phyloP scores from a whole-genome alignment of 2,329 filamentous ascomycete genomes.

The Ophiocordyceps robertsii region DNA sequence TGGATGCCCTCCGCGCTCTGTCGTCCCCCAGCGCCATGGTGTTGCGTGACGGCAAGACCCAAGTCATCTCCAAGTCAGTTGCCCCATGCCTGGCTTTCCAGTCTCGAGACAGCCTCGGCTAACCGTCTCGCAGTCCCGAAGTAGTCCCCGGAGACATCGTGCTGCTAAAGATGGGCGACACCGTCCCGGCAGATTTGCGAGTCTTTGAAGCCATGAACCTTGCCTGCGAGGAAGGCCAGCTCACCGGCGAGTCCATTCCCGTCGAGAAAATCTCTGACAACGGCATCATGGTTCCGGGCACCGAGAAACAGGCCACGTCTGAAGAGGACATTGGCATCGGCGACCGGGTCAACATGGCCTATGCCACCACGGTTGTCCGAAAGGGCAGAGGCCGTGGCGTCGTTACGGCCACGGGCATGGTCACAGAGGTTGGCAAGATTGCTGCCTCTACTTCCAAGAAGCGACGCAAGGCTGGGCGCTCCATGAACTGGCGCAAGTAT shows the following conservation, averaged over 20 bases:
- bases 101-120: background rate
- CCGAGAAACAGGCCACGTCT: slow-evolving; percentile 28
- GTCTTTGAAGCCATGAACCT: slow-evolving; percentile 65
- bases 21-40: slow-evolving; percentile 51
- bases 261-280: slow-evolving; percentile 51
- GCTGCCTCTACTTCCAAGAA: slow-evolving; percentile 41
- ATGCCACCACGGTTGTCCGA: slow-evolving; percentile 59
- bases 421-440: slow-evolving; percentile 58
- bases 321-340: slow-evolving; percentile 49
- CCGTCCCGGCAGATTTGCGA: slow-evolving; percentile 59
- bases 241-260: slow-evolving; percentile 64
- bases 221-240: slow-evolving; percentile 63
- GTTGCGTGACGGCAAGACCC: slow-evolving; percentile 43
- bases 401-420: slow-evolving; percentile 59
- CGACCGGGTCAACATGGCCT: slow-evolving; percentile 62
- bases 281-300: slow-evolving; percentile 27
- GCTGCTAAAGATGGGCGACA: slow-evolving; percentile 56
- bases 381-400: slow-evolving; percentile 62
- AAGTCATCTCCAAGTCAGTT: slow-evolving; percentile 43
- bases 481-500: slow-evolving; percentile 40
- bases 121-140: slow-evolving; percentile 28
- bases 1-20: slow-evolving; percentile 48
- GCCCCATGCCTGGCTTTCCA: too few relatives aligned
- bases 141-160: slow-evolving; percentile 63
- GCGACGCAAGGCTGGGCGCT: slow-evolving; percentile 40